Evolutionary conservation across 306 rosid species (phyloP), one percentile per base, ranked within the genome.

Genomic region (Purshia tridentata): DNA sequence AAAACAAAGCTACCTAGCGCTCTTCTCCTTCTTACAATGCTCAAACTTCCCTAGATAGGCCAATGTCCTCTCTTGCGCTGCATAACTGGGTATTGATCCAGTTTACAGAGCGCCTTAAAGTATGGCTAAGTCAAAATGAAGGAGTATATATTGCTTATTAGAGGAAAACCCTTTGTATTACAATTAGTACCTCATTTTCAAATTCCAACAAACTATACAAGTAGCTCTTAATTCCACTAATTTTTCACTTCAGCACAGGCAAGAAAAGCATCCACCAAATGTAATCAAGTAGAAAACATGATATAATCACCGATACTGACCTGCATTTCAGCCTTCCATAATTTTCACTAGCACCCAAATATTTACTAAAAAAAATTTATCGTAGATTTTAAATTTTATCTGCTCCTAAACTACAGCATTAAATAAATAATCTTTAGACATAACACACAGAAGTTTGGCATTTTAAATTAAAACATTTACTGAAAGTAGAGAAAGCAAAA

Each of bases 291-390:
- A 75, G 50, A 37, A 54, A 65, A 54, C 20, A 4, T 14, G 52
- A 46, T 46, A 75, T 35, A 60, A 14, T 15, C 7, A 42, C 23
- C n/a, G 15, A 23, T 29, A 23, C 45, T 45, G 18, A 51, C 57
- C 29, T 6, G 6, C 19, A 65, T 22, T 44, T 55, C 46, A 60
- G 50, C 58, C 50, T 76, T 69, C 50, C 46, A 63, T 47, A 22
- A 68, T 65, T 42, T 67, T 70, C 69, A 69, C 51, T 45, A 4
- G 77, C 51, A 72, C 52, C 74, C n/a, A 73, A 70, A 77, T 19
- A 61, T 72, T 45, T 58, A 68, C 48, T 12, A 42, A 74, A 44
- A 23, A 19, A 18, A 9, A 6, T 67, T 44, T 9, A 48, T 16
- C 45, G 60, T 56, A 11, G 18, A 48, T 45, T 9, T 50, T 22